Conservation (phyloP, 495 filamentous ascomycete species). For the Tetracladium setigerum region DNA sequence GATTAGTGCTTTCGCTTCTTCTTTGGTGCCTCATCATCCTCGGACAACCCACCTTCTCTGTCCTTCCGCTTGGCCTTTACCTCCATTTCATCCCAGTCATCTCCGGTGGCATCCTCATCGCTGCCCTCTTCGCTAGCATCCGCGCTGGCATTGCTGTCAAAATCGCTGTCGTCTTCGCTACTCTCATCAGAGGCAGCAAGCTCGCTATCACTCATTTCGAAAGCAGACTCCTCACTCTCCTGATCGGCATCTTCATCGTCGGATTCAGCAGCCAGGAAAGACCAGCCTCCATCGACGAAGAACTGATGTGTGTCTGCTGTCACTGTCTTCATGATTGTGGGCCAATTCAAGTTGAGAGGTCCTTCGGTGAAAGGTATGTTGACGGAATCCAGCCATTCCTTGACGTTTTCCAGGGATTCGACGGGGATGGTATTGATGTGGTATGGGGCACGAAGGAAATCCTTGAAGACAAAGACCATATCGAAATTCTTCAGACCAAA, state of each 20-base stretch:
- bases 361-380: constrained; percentile 94
- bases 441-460: constrained; percentile 76
- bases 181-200: constrained; percentile 71
- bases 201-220: constrained; percentile 82
- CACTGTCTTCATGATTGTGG: constrained; percentile 99
- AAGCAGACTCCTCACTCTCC: constrained; percentile 83
- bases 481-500: constrained; percentile 99
- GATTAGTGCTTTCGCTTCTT: constrained; percentile 26
- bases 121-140: constrained; percentile 62
- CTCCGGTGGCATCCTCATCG: constrained; percentile 71
- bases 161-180: constrained; percentile 83
- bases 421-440: constrained; percentile 99
- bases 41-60: constrained; percentile 61
- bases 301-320: constrained; percentile 88
- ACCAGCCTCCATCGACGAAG: constrained; percentile 94
- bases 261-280: constrained; percentile 78
- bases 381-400: constrained; percentile 94
- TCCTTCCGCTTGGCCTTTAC: constrained; percentile 86
- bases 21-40: constrained; percentile 63
- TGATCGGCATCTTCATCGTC: constrained; percentile 76
- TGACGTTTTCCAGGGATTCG: constrained; percentile 86
- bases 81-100: constrained; percentile 91
- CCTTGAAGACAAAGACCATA: constrained; percentile 94
- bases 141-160: constrained; percentile 82
- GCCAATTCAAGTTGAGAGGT: constrained; percentile 96